phyloP scores from a whole-genome alignment of 768 basidiomycete genomes.

The Rubroboletus satanas region DNA sequence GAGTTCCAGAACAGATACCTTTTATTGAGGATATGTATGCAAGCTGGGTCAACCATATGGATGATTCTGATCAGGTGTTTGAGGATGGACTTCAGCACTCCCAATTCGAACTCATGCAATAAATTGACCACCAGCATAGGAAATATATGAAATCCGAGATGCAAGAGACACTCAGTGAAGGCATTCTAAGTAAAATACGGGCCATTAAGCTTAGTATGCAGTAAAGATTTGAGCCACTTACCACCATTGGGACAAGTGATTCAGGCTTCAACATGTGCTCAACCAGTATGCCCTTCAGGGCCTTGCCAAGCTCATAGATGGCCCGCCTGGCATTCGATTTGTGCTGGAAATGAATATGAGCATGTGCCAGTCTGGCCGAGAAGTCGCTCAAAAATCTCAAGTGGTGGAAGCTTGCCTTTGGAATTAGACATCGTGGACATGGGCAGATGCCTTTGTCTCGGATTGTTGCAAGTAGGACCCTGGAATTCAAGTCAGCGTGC shows the following conservation, averaged over 20 bases:
- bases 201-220: background rate
- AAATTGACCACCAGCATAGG: background rate
- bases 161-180: background rate
- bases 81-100: background rate
- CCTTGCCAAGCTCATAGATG: background rate
- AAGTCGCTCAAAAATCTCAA: background rate
- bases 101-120: constrained; percentile 1
- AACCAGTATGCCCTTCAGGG: background rate
- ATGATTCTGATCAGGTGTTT: background rate
- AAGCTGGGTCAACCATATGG: background rate
- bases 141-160: background rate
- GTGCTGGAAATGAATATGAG: background rate
- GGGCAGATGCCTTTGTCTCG: background rate
- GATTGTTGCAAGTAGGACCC: background rate
- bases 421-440: background rate
- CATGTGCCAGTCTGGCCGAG: background rate
- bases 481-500: background rate
- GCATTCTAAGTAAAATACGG: background rate
- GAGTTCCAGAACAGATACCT: background rate
- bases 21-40: background rate
- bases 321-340: background rate
- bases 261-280: background rate
- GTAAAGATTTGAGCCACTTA: background rate
- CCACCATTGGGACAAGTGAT: background rate
- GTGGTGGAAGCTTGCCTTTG: background rate